Evolutionary conservation across 148 eudicot genomes (phyloP).

Genomic region (Fallopia convolvulus): DNA sequence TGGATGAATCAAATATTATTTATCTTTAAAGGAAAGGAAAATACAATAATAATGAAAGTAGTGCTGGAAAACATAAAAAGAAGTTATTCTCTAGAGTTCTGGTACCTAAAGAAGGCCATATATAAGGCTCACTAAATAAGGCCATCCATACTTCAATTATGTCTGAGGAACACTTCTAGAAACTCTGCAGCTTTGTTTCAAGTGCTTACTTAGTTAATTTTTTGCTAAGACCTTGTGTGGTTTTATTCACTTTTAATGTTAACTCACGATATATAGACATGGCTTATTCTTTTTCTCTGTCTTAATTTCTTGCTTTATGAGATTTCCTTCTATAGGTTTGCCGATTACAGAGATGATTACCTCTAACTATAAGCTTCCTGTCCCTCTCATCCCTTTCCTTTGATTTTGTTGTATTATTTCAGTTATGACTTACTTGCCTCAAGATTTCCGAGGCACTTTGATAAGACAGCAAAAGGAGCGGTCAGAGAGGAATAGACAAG

Average conservation of each 20-base stretch:
- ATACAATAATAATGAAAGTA: background rate
- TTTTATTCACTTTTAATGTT: background rate
- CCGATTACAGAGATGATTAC: background rate
- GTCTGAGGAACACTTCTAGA: background rate
- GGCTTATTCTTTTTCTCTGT: background rate
- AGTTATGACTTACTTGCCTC: conserved; percentile 99
- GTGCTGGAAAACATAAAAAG: background rate
- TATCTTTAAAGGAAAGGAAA: background rate
- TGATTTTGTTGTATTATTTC: conserved; percentile 19
- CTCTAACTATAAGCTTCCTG: background rate
- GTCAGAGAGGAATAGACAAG: conserved; percentile 89
- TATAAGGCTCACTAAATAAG: background rate
- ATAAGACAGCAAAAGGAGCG: conserved; percentile 96
- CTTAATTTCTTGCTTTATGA: background rate
- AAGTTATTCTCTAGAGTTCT: background rate
- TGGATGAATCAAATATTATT: background rate
- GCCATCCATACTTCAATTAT: background rate
- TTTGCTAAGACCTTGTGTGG: background rate
- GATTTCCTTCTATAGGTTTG: background rate
- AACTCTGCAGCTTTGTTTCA: background rate
- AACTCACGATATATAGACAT: background rate
- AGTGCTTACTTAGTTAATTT: background rate
- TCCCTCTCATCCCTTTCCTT: background rate
- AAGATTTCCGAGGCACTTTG: conserved; percentile 87
- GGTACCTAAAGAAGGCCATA: background rate